Evolutionary conservation across 2,329 filamentous ascomycete species (phyloP).

Genomic region (Exophiala alcalophila): DNA sequence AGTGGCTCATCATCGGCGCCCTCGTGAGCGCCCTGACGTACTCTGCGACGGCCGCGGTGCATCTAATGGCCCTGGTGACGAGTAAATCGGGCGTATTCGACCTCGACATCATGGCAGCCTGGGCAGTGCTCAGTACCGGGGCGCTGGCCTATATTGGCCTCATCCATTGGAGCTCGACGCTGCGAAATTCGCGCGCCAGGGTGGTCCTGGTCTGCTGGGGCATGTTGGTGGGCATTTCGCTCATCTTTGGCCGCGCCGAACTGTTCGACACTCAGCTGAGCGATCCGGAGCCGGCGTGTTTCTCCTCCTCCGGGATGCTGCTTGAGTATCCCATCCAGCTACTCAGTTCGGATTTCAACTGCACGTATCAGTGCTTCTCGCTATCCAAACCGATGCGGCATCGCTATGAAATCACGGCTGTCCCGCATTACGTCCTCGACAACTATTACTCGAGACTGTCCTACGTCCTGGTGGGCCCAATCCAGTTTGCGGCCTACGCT

Average conservation of each 20-base stretch:
- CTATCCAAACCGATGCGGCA: slow-evolving; percentile 29
- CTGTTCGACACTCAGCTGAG: slow-evolving; percentile 24
- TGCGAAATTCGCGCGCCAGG: slow-evolving; percentile 27
- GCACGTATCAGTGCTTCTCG: slow-evolving; percentile 32
- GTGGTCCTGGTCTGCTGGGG: slow-evolving; percentile 31
- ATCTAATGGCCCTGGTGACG: slow-evolving; percentile 30
- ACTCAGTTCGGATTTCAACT: slow-evolving; percentile 30
- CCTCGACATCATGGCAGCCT: slow-evolving; percentile 31
- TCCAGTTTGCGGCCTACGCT: slow-evolving; percentile 31
- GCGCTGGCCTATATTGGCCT: slow-evolving; percentile 30
- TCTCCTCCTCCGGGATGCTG: slow-evolving; percentile 26
- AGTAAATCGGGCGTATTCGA: slow-evolving; percentile 29
- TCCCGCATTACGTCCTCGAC: slow-evolving; percentile 26
- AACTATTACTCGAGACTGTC: slow-evolving; percentile 25
- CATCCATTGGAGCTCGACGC: slow-evolving; percentile 31
- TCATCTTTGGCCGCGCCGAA: slow-evolving; percentile 27
- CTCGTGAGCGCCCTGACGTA: slow-evolving; percentile 33
- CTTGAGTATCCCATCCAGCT: slow-evolving; percentile 26
- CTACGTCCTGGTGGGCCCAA: slow-evolving; percentile 26
- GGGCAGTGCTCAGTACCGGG: slow-evolving; percentile 31
- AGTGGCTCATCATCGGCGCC: slow-evolving; percentile 34
- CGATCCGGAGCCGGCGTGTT: slow-evolving; percentile 28
- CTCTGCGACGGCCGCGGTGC: slow-evolving; percentile 32
- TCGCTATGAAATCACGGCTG: slow-evolving; percentile 25
- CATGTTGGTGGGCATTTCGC: slow-evolving; percentile 24